Conservation (phyloP, 2,329 filamentous ascomycete species). For the Cercospora zeina region DNA sequence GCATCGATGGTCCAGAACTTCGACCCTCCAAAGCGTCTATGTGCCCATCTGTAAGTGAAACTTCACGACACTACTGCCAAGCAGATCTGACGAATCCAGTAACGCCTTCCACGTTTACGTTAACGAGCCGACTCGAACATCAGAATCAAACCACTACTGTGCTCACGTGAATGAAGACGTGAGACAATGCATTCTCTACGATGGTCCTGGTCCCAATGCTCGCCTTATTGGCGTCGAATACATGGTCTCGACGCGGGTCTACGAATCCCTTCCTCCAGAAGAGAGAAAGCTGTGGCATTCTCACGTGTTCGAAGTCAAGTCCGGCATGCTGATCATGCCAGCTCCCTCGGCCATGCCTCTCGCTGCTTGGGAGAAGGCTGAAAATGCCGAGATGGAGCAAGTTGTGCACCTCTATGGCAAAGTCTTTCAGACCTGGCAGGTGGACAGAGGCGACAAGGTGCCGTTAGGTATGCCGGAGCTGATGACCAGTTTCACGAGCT, state of each 20-base stretch:
- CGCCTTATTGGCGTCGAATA: conserved; percentile 83
- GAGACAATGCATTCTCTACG: conserved; percentile 83
- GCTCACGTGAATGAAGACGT: conserved; percentile 75
- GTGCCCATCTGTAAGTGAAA: conserved; percentile 63
- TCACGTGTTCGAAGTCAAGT: conserved; percentile 73
- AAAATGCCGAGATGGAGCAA: conserved; percentile 78
- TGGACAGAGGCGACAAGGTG: conserved; percentile 67
- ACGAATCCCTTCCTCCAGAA: conserved; percentile 61
- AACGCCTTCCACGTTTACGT: conserved; percentile 86
- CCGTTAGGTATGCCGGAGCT: conserved; percentile 63
- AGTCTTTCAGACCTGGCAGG: conserved; percentile 83
- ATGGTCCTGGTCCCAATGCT: conserved; percentile 65
- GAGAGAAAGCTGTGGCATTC: conserved; percentile 80
- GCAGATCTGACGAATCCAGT: conserved; percentile 12
- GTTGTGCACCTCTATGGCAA: conserved; percentile 77
- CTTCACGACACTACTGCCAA: too few relatives aligned
- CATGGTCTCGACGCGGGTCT: conserved; percentile 74
- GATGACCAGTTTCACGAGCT: conserved; percentile 62
- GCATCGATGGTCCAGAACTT: conserved; percentile 66
- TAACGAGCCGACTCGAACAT: conserved; percentile 64
- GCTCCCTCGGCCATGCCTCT: conserved; percentile 57
- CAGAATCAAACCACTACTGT: conserved; percentile 86
- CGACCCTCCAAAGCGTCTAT: conserved; percentile 68
- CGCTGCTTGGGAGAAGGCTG: conserved; percentile 70
- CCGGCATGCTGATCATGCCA: conserved; percentile 78